A percentile compares a stretch with the other conserved stretches of the same genome.
phyloP scores from a whole-genome alignment of 176 grass and related monocot species.

The Raddia distichophylla region DNA sequence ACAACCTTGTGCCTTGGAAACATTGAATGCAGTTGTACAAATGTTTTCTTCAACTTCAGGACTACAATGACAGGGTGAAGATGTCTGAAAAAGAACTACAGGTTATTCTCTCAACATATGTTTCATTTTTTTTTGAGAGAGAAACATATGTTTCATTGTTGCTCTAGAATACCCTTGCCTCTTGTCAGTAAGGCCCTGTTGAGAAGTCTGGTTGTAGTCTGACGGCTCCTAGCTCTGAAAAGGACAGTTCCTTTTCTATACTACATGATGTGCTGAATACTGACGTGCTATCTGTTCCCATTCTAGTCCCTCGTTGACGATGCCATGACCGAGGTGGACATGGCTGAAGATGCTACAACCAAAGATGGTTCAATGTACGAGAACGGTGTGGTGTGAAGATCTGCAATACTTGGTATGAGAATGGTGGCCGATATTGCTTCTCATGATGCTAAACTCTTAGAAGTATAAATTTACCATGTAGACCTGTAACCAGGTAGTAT shows the following conservation, averaged over 20 bases:
- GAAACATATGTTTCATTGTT: neutral
- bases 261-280: neutral
- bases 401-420: constrained; percentile 42
- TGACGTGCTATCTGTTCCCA: constrained; percentile 2
- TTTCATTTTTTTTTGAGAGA: neutral
- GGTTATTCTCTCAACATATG: constrained; percentile 32
- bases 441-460: constrained; percentile 11
- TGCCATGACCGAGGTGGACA: constrained; percentile 62
- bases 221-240: neutral
- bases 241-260: neutral
- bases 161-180: neutral
- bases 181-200: neutral
- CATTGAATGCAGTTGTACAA: constrained; percentile 59
- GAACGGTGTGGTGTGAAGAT: constrained; percentile 57
- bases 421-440: constrained; percentile 35
- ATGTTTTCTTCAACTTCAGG: constrained; percentile 70
- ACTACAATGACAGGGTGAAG: constrained; percentile 70
- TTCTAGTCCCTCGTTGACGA: constrained; percentile 57
- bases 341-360: constrained; percentile 57
- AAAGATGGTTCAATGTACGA: constrained; percentile 66
- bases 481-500: constrained; percentile 33
- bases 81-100: constrained; percentile 69
- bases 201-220: neutral
- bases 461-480: constrained; percentile 28
- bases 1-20: neutral